phyloP scores from a whole-genome alignment of 768 basidiomycete genomes.

The Tylopilus felleus region DNA sequence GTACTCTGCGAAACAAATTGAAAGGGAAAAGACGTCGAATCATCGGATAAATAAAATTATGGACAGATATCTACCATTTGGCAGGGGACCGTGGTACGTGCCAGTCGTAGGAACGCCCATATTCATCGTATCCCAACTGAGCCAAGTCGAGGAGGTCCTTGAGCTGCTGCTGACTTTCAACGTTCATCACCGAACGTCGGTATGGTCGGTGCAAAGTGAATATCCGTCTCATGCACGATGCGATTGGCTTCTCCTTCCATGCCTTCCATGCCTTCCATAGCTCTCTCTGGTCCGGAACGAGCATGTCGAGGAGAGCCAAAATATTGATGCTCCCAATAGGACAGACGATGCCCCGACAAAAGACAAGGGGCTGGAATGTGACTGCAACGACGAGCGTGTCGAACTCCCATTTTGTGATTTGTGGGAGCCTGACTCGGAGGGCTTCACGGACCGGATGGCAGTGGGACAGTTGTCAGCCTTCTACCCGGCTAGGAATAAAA shows the following conservation, averaged over 20 bases:
- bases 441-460: not conserved
- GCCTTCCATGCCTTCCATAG: not conserved
- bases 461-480: not conserved
- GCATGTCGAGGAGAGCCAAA: not conserved
- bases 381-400: not conserved
- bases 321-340: not conserved
- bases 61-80: too few relatives aligned
- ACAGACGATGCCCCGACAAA: not conserved
- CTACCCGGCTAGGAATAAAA: too few relatives aligned
- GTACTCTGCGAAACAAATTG: too few relatives aligned
- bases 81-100: not conserved
- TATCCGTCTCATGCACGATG: not conserved
- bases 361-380: not conserved
- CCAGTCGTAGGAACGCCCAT: not conserved
- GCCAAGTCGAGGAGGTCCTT: not conserved
- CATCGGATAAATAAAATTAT: too few relatives aligned
- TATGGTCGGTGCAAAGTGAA: not conserved
- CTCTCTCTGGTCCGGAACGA: not conserved
- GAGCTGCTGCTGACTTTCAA: too few relatives aligned
- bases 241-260: not conserved
- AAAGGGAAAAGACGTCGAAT: too few relatives aligned
- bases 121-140: not conserved
- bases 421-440: not conserved
- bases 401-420: not conserved
- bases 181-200: not conserved